phyloP scores from a whole-genome alignment of 192 early-diverging fungal species.

The Mortierella claussenii region DNA sequence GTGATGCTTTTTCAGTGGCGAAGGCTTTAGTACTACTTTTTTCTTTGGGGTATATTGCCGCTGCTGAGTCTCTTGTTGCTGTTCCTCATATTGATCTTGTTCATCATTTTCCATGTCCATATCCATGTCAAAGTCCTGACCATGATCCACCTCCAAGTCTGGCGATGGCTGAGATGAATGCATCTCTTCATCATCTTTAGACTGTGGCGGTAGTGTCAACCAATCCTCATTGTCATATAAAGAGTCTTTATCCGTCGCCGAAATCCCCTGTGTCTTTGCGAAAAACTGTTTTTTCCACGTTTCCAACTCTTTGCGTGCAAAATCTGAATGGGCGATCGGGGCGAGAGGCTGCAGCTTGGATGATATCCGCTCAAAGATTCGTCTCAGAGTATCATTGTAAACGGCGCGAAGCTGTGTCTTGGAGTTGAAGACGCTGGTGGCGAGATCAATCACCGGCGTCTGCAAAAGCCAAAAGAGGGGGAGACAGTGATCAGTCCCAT shows the following conservation, averaged over 20 bases:
- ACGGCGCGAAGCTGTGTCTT: background rate
- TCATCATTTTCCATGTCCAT: background rate
- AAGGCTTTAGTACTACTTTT: too few species aligned
- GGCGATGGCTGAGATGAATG: too few species aligned
- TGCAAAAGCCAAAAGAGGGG: background rate
- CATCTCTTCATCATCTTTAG: background rate
- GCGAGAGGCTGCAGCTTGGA: background rate
- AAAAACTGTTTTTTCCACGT: background rate
- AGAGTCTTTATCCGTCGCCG: background rate
- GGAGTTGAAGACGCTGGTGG: background rate
- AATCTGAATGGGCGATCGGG: background rate
- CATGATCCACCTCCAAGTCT: background rate
- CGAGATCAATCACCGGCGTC: slow-evolving; percentile 11
- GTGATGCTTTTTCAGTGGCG: too few species aligned
- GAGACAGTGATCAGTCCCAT: too few species aligned
- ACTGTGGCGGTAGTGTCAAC: background rate
- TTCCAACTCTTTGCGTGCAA: background rate
- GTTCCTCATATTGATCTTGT: background rate
- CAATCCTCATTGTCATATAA: background rate
- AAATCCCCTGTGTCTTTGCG: background rate
- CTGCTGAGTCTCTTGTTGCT: background rate
- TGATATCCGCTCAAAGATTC: background rate
- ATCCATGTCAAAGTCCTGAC: background rate
- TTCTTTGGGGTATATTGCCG: background rate
- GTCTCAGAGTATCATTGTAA: slow-evolving; percentile 10